phyloP scores from a whole-genome alignment of 164 flowering plant species.

The Nymphaea colorata region DNA sequence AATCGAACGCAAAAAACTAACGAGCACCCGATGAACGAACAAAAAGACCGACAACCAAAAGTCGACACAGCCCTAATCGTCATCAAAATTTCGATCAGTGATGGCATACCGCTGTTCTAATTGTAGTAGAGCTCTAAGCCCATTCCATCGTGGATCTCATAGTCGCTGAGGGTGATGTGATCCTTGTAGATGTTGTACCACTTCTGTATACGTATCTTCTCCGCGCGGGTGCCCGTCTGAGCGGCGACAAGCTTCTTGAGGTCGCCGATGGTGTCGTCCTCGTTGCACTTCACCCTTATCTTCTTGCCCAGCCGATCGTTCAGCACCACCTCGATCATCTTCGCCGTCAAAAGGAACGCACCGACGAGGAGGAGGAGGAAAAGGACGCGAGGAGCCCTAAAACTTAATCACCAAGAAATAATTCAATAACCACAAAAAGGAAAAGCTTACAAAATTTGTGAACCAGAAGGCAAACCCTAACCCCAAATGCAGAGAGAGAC shows the following conservation, averaged over 20 bases:
- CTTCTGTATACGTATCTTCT: slow-evolving; percentile 81
- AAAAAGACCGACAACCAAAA: too few species aligned
- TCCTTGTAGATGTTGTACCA: slow-evolving; percentile 90
- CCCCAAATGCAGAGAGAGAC: too few species aligned
- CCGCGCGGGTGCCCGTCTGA: slow-evolving; percentile 70
- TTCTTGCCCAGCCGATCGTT: slow-evolving; percentile 93
- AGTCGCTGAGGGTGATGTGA: slow-evolving; percentile 84
- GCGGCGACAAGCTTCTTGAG: slow-evolving; percentile 93
- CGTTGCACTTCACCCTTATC: slow-evolving; percentile 90
- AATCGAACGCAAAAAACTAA: too few species aligned
- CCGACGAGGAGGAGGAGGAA: too few species aligned
- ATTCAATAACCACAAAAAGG: too few species aligned
- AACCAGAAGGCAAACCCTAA: too few species aligned
- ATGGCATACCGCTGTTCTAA: background rate
- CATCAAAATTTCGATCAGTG: too few species aligned
- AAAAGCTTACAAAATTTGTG: too few species aligned
- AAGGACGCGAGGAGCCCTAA: too few species aligned
- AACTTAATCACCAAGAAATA: too few species aligned
- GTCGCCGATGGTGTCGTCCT: slow-evolving; percentile 90
- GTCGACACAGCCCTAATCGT: too few species aligned
- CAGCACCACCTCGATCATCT: slow-evolving; percentile 90
- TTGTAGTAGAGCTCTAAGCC: slow-evolving; percentile 94
- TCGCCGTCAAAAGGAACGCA: slow-evolving; percentile 2
- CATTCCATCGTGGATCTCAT: slow-evolving; percentile 94
- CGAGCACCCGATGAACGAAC: too few species aligned